Evolutionary conservation across 192 early-diverging fungal genomes (phyloP).

Genomic region (Pecoramyces ruminantium): DNA sequence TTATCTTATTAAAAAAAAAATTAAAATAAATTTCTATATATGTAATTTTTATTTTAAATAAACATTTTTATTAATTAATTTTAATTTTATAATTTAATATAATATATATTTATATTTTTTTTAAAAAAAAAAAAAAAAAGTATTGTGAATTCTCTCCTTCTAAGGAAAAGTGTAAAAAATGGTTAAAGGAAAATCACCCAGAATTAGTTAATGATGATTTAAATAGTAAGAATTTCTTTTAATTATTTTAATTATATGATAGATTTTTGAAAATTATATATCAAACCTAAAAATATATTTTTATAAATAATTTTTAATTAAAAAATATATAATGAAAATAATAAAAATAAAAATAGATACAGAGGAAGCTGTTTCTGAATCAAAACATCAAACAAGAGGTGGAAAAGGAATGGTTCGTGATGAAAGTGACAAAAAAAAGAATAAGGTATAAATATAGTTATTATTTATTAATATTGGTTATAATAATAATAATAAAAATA

Average conservation of each 20-base stretch:
- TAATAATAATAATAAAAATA: not conserved
- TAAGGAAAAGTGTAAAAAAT: slow-evolving; percentile 61
- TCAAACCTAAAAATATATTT: too few species aligned
- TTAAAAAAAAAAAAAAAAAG: slow-evolving; percentile 12
- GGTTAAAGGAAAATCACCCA: slow-evolving; percentile 45
- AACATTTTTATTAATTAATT: too few species aligned
- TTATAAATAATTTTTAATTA: too few species aligned
- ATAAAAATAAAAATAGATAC: not conserved
- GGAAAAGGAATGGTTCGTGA: not conserved
- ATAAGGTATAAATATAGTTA: not conserved
- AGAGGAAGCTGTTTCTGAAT: not conserved
- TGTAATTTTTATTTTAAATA: too few species aligned
- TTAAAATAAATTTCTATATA: too few species aligned
- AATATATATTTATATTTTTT: too few species aligned
- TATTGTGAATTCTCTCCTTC: slow-evolving; percentile 86
- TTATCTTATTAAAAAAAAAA: too few species aligned
- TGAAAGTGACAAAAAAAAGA: not conserved
- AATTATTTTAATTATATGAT: too few species aligned
- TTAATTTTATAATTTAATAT: too few species aligned
- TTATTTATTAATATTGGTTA: slow-evolving; percentile 2
- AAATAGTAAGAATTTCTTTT: not conserved
- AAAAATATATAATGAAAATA: too few species aligned
- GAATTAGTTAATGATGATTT: slow-evolving; percentile 9
- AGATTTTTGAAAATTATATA: too few species aligned
- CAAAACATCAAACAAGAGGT: not conserved